These are phyloP conservation scores for Zygoascus tannicola DNA, from an alignment of 805 yeast genomes.

Conservation along the genomic window DNA sequence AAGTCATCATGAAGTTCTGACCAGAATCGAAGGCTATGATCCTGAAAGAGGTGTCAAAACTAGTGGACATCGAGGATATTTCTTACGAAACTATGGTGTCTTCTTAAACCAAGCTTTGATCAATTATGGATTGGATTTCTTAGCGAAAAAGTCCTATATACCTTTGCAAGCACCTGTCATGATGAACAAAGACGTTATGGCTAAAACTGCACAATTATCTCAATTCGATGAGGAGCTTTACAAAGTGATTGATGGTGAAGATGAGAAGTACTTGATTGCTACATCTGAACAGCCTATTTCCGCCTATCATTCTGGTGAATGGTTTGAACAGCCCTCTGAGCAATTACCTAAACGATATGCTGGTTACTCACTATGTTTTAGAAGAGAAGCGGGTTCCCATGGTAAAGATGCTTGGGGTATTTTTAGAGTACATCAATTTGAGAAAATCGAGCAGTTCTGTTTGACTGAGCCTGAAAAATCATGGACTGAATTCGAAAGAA, in stretches of 20 bases:
- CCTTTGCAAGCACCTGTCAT: conserved; percentile 98
- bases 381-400: conserved; percentile 99
- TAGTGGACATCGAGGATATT: conserved; percentile 98
- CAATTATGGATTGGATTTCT: conserved; percentile 85
- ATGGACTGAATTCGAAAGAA: conserved; percentile 93
- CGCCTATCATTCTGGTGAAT: conserved; percentile 93
- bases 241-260: conserved; percentile 94
- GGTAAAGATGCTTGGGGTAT: conserved; percentile 99
- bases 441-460: conserved; percentile 94
- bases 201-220: conserved; percentile 96
- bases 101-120: conserved; percentile 96
- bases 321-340: conserved; percentile 96
- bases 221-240: conserved; percentile 97
- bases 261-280: conserved; percentile 95
- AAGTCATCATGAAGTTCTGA: conserved; percentile 91
- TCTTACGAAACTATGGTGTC: conserved; percentile 90
- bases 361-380: conserved; percentile 96
- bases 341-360: conserved; percentile 96
- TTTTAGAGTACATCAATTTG: conserved; percentile 97
- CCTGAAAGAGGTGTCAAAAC: conserved; percentile 98
- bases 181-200: conserved; percentile 99
- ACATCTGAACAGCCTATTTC: conserved; percentile 99
- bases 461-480: conserved; percentile 96
- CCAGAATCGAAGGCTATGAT: conserved; percentile 94
- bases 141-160: conserved; percentile 66